Conservation (phyloP, 2,329 filamentous ascomycete genomes). For the Fusarium devonianum region DNA sequence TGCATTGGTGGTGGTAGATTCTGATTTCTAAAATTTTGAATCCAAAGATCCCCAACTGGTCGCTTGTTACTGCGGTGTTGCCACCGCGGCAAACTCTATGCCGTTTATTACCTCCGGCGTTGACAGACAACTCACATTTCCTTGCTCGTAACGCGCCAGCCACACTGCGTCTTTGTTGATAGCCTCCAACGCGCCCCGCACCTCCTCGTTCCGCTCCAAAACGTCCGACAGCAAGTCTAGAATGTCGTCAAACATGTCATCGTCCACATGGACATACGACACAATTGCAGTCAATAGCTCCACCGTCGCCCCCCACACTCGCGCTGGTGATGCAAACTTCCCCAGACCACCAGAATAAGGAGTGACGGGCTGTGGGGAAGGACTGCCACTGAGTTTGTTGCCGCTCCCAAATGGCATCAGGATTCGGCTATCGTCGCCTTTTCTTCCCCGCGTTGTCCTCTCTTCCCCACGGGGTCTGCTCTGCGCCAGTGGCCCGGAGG, state of each 20-base stretch:
- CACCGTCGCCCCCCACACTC: slow-evolving; percentile 70
- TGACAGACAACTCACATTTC: slow-evolving; percentile 47
- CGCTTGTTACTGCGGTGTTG: slow-evolving; percentile 15
- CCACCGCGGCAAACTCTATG: slow-evolving; percentile 48
- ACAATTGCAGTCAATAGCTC: slow-evolving; percentile 67
- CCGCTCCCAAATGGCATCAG: slow-evolving; percentile 46
- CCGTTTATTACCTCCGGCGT: slow-evolving; percentile 55
- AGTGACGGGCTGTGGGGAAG: slow-evolving; percentile 9
- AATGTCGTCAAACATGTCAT: slow-evolving; percentile 75
- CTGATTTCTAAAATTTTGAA: no score
- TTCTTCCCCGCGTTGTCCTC: slow-evolving; percentile 22
- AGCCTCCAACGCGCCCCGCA: slow-evolving; percentile 65
- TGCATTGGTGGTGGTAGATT: neutral
- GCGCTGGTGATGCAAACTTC: slow-evolving; percentile 66
- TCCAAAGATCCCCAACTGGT: slow-evolving; percentile 3
- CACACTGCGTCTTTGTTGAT: slow-evolving; percentile 81
- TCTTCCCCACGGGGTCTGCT: slow-evolving; percentile 28
- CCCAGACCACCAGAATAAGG: slow-evolving; percentile 54
- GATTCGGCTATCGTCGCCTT: slow-evolving; percentile 38
- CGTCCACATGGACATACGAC: slow-evolving; percentile 68
- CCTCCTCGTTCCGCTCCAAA: slow-evolving; percentile 54
- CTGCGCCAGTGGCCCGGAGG: slow-evolving; percentile 34
- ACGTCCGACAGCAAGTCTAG: slow-evolving; percentile 66
- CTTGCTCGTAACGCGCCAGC: slow-evolving; percentile 64
- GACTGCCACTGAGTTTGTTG: slow-evolving; percentile 28